phyloP scores from a whole-genome alignment of 768 basidiomycete species.

The Lenzites betulinus region DNA sequence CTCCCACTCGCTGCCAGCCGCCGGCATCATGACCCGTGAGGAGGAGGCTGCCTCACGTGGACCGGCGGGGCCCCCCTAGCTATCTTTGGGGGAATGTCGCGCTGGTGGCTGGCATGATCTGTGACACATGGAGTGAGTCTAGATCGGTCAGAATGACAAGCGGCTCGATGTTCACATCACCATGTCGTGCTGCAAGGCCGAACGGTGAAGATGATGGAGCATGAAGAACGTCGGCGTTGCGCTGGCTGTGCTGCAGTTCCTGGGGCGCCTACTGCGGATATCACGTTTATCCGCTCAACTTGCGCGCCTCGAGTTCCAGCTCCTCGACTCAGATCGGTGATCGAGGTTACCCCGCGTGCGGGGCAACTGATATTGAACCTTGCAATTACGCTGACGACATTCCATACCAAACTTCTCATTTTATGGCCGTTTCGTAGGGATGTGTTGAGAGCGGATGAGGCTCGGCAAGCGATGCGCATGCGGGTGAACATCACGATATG shows the following conservation, averaged over 20 bases:
- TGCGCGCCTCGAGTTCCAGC: no score
- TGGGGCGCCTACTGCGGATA: no score
- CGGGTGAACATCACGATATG: no score
- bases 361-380: no score
- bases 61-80: not conserved
- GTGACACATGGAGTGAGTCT: not conserved
- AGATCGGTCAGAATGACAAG: no score
- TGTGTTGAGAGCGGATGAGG: no score
- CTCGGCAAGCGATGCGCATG: not conserved
- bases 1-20: not conserved
- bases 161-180: no score
- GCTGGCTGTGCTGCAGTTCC: not conserved
- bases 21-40: slow-evolving; percentile 1
- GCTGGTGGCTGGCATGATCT: not conserved
- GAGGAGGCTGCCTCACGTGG: slow-evolving; percentile 12
- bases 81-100: not conserved
- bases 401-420: no score
- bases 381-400: no score
- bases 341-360: not conserved
- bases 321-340: not conserved
- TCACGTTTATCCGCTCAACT: no score
- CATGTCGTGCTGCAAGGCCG: not conserved
- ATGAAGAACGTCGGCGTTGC: not conserved
- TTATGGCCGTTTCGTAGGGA: no score
- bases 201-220: not conserved